Conservation (phyloP, 2,329 filamentous ascomycete genomes). For the Aspergillus hiratsukae region DNA sequence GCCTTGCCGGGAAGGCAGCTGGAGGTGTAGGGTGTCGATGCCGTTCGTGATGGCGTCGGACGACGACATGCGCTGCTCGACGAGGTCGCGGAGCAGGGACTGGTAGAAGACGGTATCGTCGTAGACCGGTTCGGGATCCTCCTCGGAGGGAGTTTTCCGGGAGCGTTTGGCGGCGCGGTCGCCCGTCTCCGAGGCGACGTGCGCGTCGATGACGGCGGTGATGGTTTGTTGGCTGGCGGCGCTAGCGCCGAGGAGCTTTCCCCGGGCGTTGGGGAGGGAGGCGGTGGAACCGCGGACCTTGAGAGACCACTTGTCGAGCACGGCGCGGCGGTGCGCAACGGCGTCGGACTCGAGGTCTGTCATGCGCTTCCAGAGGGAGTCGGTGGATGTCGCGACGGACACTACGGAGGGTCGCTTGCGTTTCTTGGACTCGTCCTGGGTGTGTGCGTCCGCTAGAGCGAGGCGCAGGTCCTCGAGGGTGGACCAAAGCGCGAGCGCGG, state of each 20-base stretch:
- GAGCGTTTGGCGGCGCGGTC: constrained; percentile 31
- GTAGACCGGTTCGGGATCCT: constrained; percentile 59
- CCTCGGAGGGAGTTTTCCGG: constrained; percentile 14
- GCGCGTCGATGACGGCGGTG: constrained; percentile 41
- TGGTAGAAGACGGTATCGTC: constrained; percentile 97
- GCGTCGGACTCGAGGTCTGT: constrained; percentile 59
- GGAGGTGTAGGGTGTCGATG: constrained; percentile 32
- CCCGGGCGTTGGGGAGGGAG: constrained; percentile 52
- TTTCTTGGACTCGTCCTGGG: constrained; percentile 32
- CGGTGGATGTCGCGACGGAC: constrained; percentile 50
- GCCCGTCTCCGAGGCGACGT: constrained; percentile 39
- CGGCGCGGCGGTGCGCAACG: constrained; percentile 60
- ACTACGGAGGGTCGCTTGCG: constrained; percentile 50
- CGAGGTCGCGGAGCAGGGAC: constrained; percentile 82
- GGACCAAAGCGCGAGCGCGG: constrained; percentile 79
- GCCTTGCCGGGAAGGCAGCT: constrained; percentile 34
- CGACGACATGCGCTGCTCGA: constrained; percentile 79
- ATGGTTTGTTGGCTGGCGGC: constrained; percentile 49
- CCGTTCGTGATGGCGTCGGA: constrained; percentile 45
- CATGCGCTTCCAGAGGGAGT: constrained; percentile 70
- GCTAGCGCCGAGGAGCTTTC: constrained; percentile 56
- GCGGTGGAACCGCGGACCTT: constrained; percentile 60
- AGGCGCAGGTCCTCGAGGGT: constrained; percentile 51
- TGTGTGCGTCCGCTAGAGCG: constrained; percentile 35
- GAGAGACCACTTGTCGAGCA: constrained; percentile 84